These are phyloP conservation scores for Phellinidium pouzarii DNA, from an alignment of 1,284 basidiomycete species.

Conservation along the genomic window DNA sequence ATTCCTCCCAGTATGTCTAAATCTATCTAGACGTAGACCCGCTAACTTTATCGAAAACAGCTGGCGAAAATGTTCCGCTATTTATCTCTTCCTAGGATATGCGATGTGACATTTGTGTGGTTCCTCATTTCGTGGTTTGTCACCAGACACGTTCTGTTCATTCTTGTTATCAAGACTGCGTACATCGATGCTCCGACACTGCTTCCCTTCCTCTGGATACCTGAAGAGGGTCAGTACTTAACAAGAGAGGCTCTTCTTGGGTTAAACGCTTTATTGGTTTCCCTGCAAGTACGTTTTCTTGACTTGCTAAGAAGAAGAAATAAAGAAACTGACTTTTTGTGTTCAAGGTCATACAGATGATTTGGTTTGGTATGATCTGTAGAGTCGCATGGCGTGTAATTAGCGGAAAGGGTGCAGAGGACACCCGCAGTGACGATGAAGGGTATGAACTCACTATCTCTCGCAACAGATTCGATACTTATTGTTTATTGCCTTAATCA, in stretches of 20 bases:
- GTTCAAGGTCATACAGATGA: constrained; percentile 57
- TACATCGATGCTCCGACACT: constrained; percentile 43
- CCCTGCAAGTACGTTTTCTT: constrained; percentile 49
- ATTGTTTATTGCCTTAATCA: neutral
- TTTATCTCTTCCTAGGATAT: constrained; percentile 57
- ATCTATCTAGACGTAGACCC: constrained; percentile 9
- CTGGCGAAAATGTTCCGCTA: constrained; percentile 93
- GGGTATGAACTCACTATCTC: constrained; percentile 30
- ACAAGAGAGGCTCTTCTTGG: constrained; percentile 37
- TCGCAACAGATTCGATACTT: neutral
- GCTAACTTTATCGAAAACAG: constrained; percentile 33
- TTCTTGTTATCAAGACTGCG: constrained; percentile 59
- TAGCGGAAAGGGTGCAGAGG: constrained; percentile 73
- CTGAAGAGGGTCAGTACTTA: constrained; percentile 51
- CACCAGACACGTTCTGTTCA: constrained; percentile 79
- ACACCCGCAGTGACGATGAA: constrained; percentile 83
- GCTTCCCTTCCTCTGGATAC: constrained; percentile 54
- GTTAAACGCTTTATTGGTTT: constrained; percentile 54
- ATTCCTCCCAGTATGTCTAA: constrained; percentile 71
- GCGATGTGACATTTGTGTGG: constrained; percentile 72
- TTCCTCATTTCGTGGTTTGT: constrained; percentile 89
- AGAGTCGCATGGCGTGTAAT: constrained; percentile 78
- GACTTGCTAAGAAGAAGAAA: constrained; percentile 12
- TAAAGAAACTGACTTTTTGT: constrained; percentile 5
- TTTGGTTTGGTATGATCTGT: constrained; percentile 86